Evolutionary conservation across 768 basidiomycete genomes (phyloP).

Genomic region (Leccinellum rugosiceps): DNA sequence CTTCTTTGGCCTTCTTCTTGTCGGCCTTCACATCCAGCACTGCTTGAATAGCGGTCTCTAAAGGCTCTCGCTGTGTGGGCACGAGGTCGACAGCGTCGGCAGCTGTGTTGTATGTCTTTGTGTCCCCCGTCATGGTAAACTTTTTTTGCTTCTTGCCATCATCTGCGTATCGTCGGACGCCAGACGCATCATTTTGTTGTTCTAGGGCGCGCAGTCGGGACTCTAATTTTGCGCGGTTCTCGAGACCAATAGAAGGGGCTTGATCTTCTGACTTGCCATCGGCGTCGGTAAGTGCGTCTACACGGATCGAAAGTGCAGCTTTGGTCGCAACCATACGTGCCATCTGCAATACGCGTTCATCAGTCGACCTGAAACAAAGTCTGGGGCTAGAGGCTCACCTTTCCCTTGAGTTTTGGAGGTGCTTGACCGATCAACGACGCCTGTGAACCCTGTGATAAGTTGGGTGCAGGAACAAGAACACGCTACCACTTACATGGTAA

Average conservation of each 20-base stretch:
- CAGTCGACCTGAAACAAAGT: not conserved
- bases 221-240: conserved; percentile 94
- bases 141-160: conserved; percentile 66
- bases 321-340: conserved; percentile 99
- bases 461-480: not conserved
- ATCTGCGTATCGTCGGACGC: conserved; percentile 63
- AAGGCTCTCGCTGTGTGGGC: conserved; percentile 81
- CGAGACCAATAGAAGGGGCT: conserved; percentile 86
- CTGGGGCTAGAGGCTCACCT: conserved; percentile 53
- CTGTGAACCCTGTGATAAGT: conserved; percentile 34
- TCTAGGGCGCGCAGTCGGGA: conserved; percentile 89
- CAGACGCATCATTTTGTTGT: conserved; percentile 70
- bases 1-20: conserved; percentile 78
- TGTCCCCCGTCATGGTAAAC: conserved; percentile 79
- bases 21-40: conserved; percentile 85
- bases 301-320: conserved; percentile 93
- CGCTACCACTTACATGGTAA: conserved; percentile 72
- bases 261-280: conserved; percentile 83
- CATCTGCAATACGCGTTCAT: conserved; percentile 54
- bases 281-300: conserved; percentile 91
- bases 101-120: conserved; percentile 80
- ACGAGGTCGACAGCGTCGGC: conserved; percentile 83
- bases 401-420: conserved; percentile 96
- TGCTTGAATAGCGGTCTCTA: conserved; percentile 69
- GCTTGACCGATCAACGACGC: conserved; percentile 97